Evolutionary conservation across 192 early-diverging fungal species (phyloP).

Genomic region (Backusella psychrophila): DNA sequence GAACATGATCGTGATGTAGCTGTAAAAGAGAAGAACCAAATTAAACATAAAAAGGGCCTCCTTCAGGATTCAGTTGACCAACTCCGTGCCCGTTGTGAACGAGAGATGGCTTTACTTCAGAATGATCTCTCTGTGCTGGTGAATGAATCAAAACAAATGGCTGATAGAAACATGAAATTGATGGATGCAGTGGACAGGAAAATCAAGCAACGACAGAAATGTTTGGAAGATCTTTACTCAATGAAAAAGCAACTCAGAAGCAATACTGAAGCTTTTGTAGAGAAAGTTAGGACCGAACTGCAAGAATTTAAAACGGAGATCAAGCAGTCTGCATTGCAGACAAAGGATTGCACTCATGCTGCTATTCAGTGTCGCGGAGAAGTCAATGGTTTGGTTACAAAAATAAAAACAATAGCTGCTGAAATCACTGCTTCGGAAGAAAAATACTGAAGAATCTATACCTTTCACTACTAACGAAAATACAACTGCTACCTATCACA

Average conservation of each 20-base stretch:
- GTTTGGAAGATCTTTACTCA: not conserved
- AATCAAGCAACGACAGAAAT: slow-evolving; percentile 5
- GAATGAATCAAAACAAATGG: slow-evolving; percentile 7
- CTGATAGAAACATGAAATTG: not conserved
- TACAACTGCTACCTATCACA: not conserved
- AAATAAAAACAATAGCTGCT: slow-evolving; percentile 10
- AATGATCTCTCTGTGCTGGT: slow-evolving; percentile 2
- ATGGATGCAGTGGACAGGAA: slow-evolving; percentile 8
- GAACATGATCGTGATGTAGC: slow-evolving; percentile 17
- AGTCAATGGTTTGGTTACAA: slow-evolving; percentile 25
- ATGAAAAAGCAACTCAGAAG: not conserved
- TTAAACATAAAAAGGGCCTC: slow-evolving; percentile 23
- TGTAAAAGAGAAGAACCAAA: slow-evolving; percentile 21
- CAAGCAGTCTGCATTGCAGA: slow-evolving; percentile 1
- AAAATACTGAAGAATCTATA: not conserved
- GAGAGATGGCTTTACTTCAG: slow-evolving; percentile 18
- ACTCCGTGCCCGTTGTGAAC: slow-evolving; percentile 7
- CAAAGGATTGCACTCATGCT: slow-evolving; percentile 7
- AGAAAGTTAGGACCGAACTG: slow-evolving; percentile 1
- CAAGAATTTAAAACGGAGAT: slow-evolving; percentile 16
- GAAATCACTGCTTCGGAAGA: slow-evolving; percentile 13
- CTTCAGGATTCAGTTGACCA: slow-evolving; percentile 17
- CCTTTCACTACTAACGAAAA: not conserved
- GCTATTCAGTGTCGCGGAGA: slow-evolving; percentile 20
- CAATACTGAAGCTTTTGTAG: slow-evolving; percentile 11